Conservation (phyloP, 2,329 filamentous ascomycete species). For the Gremmenia infestans region DNA sequence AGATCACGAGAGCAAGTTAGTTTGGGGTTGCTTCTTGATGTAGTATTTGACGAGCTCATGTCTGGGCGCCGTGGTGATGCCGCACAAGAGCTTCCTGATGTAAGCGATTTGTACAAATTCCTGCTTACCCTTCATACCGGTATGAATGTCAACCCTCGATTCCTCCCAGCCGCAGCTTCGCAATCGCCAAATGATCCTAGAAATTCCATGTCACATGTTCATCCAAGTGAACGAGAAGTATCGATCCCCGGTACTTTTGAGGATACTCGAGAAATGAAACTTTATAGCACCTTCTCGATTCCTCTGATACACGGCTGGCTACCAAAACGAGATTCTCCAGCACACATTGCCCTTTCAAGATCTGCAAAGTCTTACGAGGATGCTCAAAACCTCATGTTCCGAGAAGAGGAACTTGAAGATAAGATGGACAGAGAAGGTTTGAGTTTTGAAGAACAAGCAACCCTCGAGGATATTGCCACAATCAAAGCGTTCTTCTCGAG, state of each 20-base stretch:
- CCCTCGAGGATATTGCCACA: conserved; percentile 75
- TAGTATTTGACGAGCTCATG: conserved; percentile 90
- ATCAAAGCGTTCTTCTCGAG: conserved; percentile 78
- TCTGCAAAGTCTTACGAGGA: conserved; percentile 86
- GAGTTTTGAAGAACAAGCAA: conserved; percentile 66
- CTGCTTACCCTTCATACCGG: conserved; percentile 86
- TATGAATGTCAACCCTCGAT: conserved; percentile 96
- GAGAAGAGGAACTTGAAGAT: conserved; percentile 80
- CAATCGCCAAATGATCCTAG: conserved; percentile 30
- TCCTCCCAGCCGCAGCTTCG: conserved; percentile 54
- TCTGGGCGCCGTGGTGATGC: conserved; percentile 62
- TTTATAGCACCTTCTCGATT: conserved; percentile 85
- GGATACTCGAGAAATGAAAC: conserved; percentile 78
- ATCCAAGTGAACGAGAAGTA: conserved; percentile 45
- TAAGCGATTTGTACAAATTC: conserved; percentile 83
- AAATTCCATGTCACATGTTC: conserved; percentile 48
- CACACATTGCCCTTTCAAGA: conserved; percentile 64
- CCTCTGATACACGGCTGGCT: conserved; percentile 93
- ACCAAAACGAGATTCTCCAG: conserved; percentile 60
- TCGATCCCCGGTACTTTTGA: conserved; percentile 71
- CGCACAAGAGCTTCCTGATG: conserved; percentile 68
- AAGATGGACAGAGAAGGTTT: conserved; percentile 64
- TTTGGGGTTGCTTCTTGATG: conserved; percentile 77
- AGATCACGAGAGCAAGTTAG: conserved; percentile 82
- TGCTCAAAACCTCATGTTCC: conserved; percentile 81